Evolutionary conservation across 179 eudicot genomes (phyloP).

Genomic region (Nepenthes alata): DNA sequence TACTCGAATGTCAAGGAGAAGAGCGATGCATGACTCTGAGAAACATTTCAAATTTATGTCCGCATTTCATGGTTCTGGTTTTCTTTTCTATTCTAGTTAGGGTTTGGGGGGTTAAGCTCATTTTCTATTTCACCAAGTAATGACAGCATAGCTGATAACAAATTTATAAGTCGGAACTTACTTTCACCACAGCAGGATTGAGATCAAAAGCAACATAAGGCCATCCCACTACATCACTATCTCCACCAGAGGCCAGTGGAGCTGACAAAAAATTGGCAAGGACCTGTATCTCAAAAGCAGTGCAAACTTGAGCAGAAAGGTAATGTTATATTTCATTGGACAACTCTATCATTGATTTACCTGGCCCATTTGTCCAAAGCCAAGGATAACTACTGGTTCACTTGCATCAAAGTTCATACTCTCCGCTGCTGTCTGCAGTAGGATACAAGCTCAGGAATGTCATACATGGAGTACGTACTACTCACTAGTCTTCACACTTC

Average conservation of each 20-base stretch:
- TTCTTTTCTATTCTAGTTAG: no score
- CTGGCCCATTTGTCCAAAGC: constrained; percentile 98
- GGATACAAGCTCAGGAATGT: background rate
- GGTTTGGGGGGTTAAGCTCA: no score
- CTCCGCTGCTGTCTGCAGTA: constrained; percentile 39
- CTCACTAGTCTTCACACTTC: background rate
- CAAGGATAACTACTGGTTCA: constrained; percentile 90
- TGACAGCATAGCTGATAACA: background rate
- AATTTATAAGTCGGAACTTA: constrained; percentile 13
- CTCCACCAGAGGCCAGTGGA: constrained; percentile 64
- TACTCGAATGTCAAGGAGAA: no score
- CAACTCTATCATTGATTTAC: constrained; percentile 16
- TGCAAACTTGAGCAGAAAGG: background rate
- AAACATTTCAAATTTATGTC: no score
- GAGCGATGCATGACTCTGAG: no score
- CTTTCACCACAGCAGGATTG: constrained; percentile 85
- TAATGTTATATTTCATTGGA: background rate
- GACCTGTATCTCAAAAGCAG: constrained; percentile 35
- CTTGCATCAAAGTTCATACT: constrained; percentile 50
- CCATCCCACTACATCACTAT: constrained; percentile 52
- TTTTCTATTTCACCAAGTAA: background rate
- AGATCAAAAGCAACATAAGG: constrained; percentile 93
- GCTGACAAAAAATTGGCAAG: constrained; percentile 88
- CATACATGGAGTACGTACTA: no score
- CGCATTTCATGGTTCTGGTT: no score